Base-by-base conservation (phyloP, 257 asterid genomes). In the Solanum ahanhuiri region DNA sequence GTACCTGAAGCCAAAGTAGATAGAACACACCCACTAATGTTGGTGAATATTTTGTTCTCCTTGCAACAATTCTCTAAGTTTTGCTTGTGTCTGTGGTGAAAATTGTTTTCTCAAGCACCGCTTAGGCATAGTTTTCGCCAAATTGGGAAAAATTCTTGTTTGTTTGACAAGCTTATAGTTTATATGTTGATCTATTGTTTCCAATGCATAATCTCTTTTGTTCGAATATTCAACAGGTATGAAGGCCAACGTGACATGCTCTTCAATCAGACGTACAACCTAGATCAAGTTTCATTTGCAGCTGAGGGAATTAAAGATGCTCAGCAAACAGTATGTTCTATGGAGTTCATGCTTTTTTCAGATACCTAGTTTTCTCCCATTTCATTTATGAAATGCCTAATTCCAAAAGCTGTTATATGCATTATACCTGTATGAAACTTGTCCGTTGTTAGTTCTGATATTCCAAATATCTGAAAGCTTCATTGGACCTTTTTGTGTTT, bases 201-300 rank as follows among this genome's bases (percentile, higher is more conserved):
- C 31, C 79, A 45, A 58, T 67, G 71, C 37, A 10, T 82, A n/a
- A 39, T 37, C n/a, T 28, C 30, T 85, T 77, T 58, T 85, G 67
- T 85, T 66, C 9, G 12, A 54, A 87, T 81, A 81, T 71, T 89
- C 90, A 75, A 51, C 88, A 96, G 99, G 98, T 94, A 96, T 87
- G 98, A 96, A 93, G 97, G 97, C 70, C 99, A 96, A 89, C 99
- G 99, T 2, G 99, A 95, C 89, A 95, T 96, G 98, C 95, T 95
- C 6, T 96, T 91, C 88, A 95, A 95, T 87, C 98, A 95, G 94
- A 96, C 98, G 18, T 96, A 93, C 91, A 96, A 94, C 91, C 92
- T 96, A 43, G 99, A 95, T 88, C 98, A 95, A 95, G 98, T 96
- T 88, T 91, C 98, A 84, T 96, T 96, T 93, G 99, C 99, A 88